Conservation (phyloP, 1,139 yeast species). For the Pichia sp. region DNA sequence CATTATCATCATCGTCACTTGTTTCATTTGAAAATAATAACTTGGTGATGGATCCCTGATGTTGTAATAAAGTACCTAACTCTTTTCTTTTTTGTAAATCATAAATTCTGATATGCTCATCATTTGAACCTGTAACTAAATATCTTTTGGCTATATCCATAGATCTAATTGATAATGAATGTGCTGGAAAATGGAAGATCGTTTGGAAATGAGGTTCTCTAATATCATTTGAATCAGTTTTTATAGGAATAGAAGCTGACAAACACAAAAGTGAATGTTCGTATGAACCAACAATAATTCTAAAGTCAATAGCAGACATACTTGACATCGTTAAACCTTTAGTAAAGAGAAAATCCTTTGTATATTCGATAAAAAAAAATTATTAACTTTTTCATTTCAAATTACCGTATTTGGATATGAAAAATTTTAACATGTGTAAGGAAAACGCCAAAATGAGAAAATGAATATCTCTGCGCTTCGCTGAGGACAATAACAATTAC, state of each 20-base stretch:
- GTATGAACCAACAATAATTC: constrained; percentile 89
- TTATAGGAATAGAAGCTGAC: constrained; percentile 48
- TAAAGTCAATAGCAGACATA: constrained; percentile 31
- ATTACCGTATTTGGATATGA: too few relatives aligned
- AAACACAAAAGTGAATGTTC: constrained; percentile 88
- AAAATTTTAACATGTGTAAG: too few relatives aligned
- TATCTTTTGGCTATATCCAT: constrained; percentile 79
- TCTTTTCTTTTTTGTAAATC: constrained; percentile 93
- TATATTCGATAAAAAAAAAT: too few relatives aligned
- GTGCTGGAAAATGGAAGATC: constrained; percentile 93
- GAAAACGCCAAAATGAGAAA: too few relatives aligned
- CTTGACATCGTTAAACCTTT: too few relatives aligned
- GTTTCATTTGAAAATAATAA: constrained; percentile 57
- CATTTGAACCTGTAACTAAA: constrained; percentile 90
- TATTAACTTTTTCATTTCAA: too few relatives aligned
- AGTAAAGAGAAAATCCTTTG: too few relatives aligned
- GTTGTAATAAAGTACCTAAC: constrained; percentile 82
- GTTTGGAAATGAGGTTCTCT: constrained; percentile 72
- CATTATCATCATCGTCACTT: constrained; percentile 13
- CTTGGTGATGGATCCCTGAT: constrained; percentile 80
- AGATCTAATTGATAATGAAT: constrained; percentile 77
- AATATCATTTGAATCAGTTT: constrained; percentile 8
- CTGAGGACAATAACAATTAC: too few relatives aligned
- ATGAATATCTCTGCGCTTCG: too few relatives aligned
- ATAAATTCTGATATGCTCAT: constrained; percentile 90